Base-by-base conservation (phyloP, 2,329 filamentous ascomycete genomes). In the Magnaporthales sp. region DNA sequence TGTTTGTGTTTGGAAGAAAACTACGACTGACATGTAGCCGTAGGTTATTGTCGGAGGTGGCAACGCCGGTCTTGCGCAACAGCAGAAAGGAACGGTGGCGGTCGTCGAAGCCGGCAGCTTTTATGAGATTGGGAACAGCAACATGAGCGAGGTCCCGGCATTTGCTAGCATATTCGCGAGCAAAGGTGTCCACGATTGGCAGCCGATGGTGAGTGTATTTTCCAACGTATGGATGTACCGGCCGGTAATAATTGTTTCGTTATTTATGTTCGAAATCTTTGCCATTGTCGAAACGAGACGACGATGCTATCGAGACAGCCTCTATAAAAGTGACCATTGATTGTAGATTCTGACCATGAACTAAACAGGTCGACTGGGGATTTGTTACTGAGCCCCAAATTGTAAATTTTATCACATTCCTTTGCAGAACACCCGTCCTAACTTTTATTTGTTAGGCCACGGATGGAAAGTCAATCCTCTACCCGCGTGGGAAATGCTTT, bases 81-180 rank as follows among this genome's bases (percentile, higher is more conserved):
- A 46, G 38, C 38, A 46, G 38, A 46, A 46, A 46, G 38, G 38
- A 46, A 70, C 69, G 3, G 77, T 80, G 13, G 77, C 77, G 26
- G 73, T 80, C 4, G 70, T 80, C 38, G 78, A 80, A 68, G 78
- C 77, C 1, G 78, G 78, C 4, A 68, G 67, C 1, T 76, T 76
- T 32, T 73, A 75, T 62, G 74, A 79, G 67, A 68, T 75, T n/a
- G 22, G 27, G 27, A 62, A 62, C 60, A 29, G 70, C 10, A 69
- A 73, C 26, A 65, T 72, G 26, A 70, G 69, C 66, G 61, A 69
- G 63, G 62, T 70, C 6, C 72, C 72, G 1, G 66, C 38, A 46
- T 46, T 46, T 46, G n/a, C 38, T 46, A 46, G 38, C 38, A 46
- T 46, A 46, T 46, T 46, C 15, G 38, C 38, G 38, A 46, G 38